Evolutionary conservation across 768 basidiomycete genomes (phyloP).

Genomic region (Boletus eberwhitei): DNA sequence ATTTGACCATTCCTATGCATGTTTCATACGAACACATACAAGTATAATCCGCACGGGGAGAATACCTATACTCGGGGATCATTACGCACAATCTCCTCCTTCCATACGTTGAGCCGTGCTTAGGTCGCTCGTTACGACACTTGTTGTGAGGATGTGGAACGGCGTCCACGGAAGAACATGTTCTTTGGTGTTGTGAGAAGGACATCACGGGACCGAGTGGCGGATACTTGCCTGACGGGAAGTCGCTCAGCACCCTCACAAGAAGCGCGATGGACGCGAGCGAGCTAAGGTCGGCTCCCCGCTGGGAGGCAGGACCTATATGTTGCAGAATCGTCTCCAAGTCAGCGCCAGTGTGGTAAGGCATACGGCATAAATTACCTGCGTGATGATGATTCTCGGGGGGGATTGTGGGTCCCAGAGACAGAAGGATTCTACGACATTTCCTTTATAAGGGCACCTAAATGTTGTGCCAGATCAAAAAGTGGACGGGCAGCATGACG

Average conservation of each 20-base stretch:
- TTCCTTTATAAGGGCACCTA: slow-evolving; percentile 32
- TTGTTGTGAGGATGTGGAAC: slow-evolving; percentile 65
- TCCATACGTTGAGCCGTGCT: slow-evolving; percentile 65
- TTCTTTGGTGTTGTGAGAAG: slow-evolving; percentile 21
- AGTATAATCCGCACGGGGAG: slow-evolving; percentile 3
- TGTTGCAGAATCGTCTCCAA: slow-evolving; percentile 2
- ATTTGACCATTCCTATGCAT: slow-evolving; percentile 10
- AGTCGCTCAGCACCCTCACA: slow-evolving; percentile 55
- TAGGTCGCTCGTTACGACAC: slow-evolving; percentile 72
- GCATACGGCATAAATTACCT: slow-evolving; percentile 30
- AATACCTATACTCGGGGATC: slow-evolving; percentile 16
- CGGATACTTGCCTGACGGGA: slow-evolving; percentile 47
- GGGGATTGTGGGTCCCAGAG: slow-evolving; percentile 34
- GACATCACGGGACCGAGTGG: not conserved
- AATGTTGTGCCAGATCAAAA: slow-evolving; percentile 22
- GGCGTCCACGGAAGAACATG: slow-evolving; percentile 45
- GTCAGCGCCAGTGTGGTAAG: slow-evolving; percentile 9
- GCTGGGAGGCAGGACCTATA: slow-evolving; percentile 38
- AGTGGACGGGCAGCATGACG: slow-evolving; percentile 17
- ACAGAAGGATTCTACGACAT: slow-evolving; percentile 13
- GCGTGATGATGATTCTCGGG: slow-evolving; percentile 26
- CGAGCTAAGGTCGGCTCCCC: slow-evolving; percentile 47
- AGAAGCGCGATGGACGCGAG: slow-evolving; percentile 75
- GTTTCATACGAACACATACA: slow-evolving; percentile 13
- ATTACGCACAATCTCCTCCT: slow-evolving; percentile 39